A percentile compares a stretch with the other conserved stretches of the same genome.
These are phyloP conservation scores for Gracilaria domingensis DNA, from an alignment of 23 red algal genomes.

Conservation along the genomic window DNA sequence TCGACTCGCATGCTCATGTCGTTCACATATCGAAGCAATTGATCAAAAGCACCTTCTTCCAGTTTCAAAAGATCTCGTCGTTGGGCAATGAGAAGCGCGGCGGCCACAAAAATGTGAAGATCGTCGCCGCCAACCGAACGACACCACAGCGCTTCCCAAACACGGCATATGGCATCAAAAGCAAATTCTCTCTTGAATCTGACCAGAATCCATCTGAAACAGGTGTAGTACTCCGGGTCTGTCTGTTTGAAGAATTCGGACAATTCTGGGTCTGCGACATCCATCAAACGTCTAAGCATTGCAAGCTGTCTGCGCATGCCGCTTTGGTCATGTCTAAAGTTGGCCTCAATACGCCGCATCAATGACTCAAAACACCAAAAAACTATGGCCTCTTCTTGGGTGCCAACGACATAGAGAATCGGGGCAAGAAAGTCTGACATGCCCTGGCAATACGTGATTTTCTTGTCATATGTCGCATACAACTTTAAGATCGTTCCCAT, in stretches of 20 bases:
- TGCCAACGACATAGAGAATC: slow-evolving; percentile 81
- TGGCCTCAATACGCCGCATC: slow-evolving; percentile 86
- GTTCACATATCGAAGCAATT: slow-evolving; percentile 80
- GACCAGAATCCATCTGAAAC: slow-evolving; percentile 96
- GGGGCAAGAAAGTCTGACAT: slow-evolving; percentile 97
- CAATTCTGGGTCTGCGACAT: slow-evolving; percentile 68
- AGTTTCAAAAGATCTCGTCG: slow-evolving; percentile 54
- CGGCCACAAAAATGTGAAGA: slow-evolving; percentile 82
- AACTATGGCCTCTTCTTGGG: slow-evolving; percentile 76
- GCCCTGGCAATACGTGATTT: slow-evolving; percentile 96
- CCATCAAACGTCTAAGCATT: slow-evolving; percentile 61
- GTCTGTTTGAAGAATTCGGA: slow-evolving; percentile 62
- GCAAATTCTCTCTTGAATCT: slow-evolving; percentile 94
- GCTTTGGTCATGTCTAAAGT: slow-evolving; percentile 92
- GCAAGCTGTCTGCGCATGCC: slow-evolving; percentile 86
- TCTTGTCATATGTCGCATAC: slow-evolving; percentile 82
- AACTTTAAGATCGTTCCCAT: slow-evolving; percentile 85
- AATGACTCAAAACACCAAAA: slow-evolving; percentile 97
- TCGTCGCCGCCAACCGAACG: slow-evolving; percentile 66
- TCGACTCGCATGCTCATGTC: slow-evolving; percentile 85
- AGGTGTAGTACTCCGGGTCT: slow-evolving; percentile 83
- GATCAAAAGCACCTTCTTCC: slow-evolving; percentile 57
- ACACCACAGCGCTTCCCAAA: slow-evolving; percentile 96
- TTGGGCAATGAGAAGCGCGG: slow-evolving; percentile 78
- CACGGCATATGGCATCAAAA: slow-evolving; percentile 59